These are phyloP conservation scores for Russula sp. DNA, from an alignment of 768 basidiomycete genomes.

Conservation along the genomic window DNA sequence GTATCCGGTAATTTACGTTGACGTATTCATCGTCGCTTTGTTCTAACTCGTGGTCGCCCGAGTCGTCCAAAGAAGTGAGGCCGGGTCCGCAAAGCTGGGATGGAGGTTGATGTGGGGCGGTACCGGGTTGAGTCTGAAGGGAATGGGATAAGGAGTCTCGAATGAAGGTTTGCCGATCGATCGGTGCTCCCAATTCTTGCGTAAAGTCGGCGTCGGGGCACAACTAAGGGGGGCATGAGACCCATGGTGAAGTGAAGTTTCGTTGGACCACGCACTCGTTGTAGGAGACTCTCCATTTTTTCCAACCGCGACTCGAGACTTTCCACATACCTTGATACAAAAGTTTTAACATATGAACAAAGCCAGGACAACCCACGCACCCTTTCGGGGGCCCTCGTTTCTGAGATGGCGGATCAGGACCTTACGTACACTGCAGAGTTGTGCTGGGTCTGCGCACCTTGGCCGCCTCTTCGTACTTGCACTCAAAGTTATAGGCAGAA, in stretches of 20 bases:
- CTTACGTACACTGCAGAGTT: neutral
- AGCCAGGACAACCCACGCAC: constrained; percentile 30
- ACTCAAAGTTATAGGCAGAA: constrained; percentile 49
- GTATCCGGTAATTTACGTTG: constrained; percentile 21
- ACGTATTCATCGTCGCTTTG: constrained; percentile 27
- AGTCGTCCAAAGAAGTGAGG: neutral
- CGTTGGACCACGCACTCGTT: constrained; percentile 29
- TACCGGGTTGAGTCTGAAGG: constrained; percentile 14
- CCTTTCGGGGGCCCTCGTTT: constrained; percentile 60
- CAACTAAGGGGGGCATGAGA: constrained; percentile 36
- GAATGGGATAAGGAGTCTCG: constrained; percentile 17
- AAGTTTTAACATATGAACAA: neutral
- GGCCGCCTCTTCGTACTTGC: constrained; percentile 63
- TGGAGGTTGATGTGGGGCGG: constrained; percentile 4
- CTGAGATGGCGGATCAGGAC: constrained; percentile 23
- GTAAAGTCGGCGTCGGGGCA: constrained; percentile 60
- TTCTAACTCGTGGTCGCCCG: constrained; percentile 13
- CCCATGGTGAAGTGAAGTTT: neutral
- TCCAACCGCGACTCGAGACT: constrained; percentile 40
- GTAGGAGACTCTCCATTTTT: constrained; percentile 37
- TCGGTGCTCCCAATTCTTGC: constrained; percentile 46
- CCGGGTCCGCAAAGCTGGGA: neutral
- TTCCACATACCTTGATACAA: constrained; percentile 32
- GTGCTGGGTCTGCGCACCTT: constrained; percentile 40
- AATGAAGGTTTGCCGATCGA: constrained; percentile 37